phyloP scores from a whole-genome alignment of 352 stramenopile species.

The Pythium rhizo-oryzae region DNA sequence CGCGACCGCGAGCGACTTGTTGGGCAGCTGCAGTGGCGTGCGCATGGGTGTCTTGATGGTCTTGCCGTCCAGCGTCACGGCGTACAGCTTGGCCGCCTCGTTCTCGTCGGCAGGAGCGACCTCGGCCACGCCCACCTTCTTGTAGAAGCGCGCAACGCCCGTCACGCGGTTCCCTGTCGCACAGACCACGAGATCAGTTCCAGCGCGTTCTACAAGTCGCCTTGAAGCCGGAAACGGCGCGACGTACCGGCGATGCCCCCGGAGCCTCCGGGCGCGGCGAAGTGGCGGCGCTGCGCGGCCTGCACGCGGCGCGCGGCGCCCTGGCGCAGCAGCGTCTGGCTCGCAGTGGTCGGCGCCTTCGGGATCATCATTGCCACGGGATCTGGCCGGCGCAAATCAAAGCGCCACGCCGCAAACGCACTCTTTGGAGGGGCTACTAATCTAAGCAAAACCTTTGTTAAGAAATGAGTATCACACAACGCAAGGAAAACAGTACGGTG shows the following conservation, averaged over 20 bases:
- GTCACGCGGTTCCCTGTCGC: constrained; percentile 71
- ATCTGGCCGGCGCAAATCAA: neutral
- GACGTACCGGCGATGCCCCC: constrained; percentile 31
- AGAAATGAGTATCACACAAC: neutral
- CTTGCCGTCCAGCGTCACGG: constrained; percentile 83
- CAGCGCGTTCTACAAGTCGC: neutral
- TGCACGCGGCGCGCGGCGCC: constrained; percentile 11
- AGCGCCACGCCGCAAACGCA: too few species aligned
- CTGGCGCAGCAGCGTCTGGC: constrained; percentile 11
- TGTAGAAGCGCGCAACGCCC: constrained; percentile 82
- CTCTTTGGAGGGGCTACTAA: constrained; percentile 2
- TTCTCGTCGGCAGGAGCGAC: constrained; percentile 30
- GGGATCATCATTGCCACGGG: constrained; percentile 23
- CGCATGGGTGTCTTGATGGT: constrained; percentile 77
- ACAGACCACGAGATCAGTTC: too few species aligned
- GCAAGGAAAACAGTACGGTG: neutral
- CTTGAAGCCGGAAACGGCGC: neutral
- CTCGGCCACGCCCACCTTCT: constrained; percentile 72
- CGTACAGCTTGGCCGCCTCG: constrained; percentile 35
- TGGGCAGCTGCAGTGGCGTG: constrained; percentile 65
- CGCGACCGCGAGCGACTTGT: constrained; percentile 62
- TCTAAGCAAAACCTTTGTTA: constrained; percentile 6
- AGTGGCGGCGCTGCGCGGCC: constrained; percentile 22
- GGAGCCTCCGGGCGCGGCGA: constrained; percentile 28
- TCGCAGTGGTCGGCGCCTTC: constrained; percentile 4